Evolutionary conservation across 352 stramenopile species (phyloP).

Genomic region (Pythium aquatile): DNA sequence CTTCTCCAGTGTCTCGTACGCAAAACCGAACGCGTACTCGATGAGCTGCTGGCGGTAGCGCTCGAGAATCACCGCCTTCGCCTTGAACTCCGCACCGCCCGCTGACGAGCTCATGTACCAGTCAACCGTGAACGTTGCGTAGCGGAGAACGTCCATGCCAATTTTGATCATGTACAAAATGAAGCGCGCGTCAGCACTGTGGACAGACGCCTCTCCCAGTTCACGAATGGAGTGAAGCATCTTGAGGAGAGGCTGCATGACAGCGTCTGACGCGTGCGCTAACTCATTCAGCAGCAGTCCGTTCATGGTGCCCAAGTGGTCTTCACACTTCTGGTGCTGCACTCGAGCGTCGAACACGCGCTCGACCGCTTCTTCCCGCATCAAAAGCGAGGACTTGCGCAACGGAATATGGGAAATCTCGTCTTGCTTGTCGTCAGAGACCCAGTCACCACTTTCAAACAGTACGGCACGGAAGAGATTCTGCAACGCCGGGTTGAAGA

Average conservation of each 20-base stretch:
- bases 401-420: constrained; percentile 77
- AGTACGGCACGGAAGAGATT: constrained; percentile 84
- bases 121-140: constrained; percentile 76
- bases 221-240: constrained; percentile 84
- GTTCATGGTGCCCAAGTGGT: constrained; percentile 94
- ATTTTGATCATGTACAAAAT: constrained; percentile 90
- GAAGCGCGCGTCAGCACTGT: constrained; percentile 80
- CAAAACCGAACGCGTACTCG: constrained; percentile 70
- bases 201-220: constrained; percentile 75
- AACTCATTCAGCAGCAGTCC: constrained; percentile 98
- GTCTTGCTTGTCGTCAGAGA: constrained; percentile 54
- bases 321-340: constrained; percentile 78
- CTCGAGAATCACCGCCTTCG: constrained; percentile 42
- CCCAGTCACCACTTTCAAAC: constrained; percentile 89
- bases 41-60: constrained; percentile 55
- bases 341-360: constrained; percentile 69
- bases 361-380: constrained; percentile 81
- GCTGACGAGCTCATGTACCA: constrained; percentile 19
- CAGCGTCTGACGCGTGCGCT: constrained; percentile 92
- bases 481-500: constrained; percentile 85
- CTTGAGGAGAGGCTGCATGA: constrained; percentile 67
- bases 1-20: constrained; percentile 65
- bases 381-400: constrained; percentile 76
- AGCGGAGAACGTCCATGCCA: constrained; percentile 72
- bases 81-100: constrained; percentile 32